Evolutionary conservation across 345 rosid species (phyloP).

Genomic region (Excoecaria agallocha): DNA sequence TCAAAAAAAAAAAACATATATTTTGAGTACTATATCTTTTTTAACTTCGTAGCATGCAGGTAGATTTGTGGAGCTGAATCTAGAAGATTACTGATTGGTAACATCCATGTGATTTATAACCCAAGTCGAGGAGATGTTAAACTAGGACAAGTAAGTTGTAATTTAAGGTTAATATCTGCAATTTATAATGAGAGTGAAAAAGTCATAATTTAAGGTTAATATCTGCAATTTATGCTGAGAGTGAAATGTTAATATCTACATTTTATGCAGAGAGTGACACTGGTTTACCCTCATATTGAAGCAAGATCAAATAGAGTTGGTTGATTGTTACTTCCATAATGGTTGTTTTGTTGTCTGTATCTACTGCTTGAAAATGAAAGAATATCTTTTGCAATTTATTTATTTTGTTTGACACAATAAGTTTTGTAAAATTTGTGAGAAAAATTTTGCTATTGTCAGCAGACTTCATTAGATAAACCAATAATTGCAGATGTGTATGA

Average conservation of each 20-base stretch:
- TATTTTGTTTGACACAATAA: not conserved
- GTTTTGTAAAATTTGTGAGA: not conserved
- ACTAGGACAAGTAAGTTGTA: slow-evolving; percentile 71
- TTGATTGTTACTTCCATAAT: not conserved
- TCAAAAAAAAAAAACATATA: not conserved
- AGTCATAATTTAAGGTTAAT: slow-evolving; percentile 22
- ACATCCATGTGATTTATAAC: slow-evolving; percentile 65
- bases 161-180: too few species aligned
- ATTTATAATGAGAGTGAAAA: too few species aligned
- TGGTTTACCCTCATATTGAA: not conserved
- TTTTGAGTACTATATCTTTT: slow-evolving; percentile 15
- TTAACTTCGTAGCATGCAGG: slow-evolving; percentile 42
- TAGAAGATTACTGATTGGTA: slow-evolving; percentile 60
- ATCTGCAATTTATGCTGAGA: too few species aligned
- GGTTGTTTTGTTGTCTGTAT: not conserved
- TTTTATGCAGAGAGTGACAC: slow-evolving; percentile 9
- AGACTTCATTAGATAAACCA: not conserved
- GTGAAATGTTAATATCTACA: not conserved
- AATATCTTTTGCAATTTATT: not conserved
- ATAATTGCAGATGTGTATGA: not conserved
- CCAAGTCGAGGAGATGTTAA: slow-evolving; percentile 77
- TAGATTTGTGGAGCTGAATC: slow-evolving; percentile 51
- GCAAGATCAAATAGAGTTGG: not conserved
- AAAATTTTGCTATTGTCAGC: not conserved
- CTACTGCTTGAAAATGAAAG: not conserved